Evolutionary conservation across 78 protist genomes (phyloP).

Genomic region (Dictyostelium firmibasis): DNA sequence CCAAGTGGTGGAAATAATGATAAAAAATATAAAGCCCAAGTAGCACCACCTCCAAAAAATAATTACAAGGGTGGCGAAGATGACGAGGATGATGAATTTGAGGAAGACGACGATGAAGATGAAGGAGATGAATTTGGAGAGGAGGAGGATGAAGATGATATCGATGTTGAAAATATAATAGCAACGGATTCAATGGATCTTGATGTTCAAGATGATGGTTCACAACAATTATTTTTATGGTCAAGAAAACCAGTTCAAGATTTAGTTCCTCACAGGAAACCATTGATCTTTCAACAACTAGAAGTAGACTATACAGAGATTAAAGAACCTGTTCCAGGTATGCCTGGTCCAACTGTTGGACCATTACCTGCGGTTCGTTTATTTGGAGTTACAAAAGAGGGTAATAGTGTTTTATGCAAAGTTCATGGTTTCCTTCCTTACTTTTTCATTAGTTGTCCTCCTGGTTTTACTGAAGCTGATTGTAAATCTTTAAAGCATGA

Average conservation of each 20-base stretch:
- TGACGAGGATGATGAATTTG: slow-evolving; percentile 56
- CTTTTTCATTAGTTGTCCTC: slow-evolving; percentile 94
- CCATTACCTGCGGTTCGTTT: slow-evolving; percentile 92
- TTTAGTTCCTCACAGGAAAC: background rate
- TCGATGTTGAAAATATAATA: slow-evolving; percentile 25
- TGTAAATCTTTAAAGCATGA: slow-evolving; percentile 34
- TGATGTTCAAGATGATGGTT: slow-evolving; percentile 5
- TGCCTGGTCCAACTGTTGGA: slow-evolving; percentile 85
- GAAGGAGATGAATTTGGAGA: slow-evolving; percentile 47
- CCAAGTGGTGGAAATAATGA: background rate
- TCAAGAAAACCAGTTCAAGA: slow-evolving; percentile 30
- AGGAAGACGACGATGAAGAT: slow-evolving; percentile 47
- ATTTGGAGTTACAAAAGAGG: slow-evolving; percentile 97
- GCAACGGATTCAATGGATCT: background rate
- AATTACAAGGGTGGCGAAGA: slow-evolving; percentile 4
- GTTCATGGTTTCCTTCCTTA: slow-evolving; percentile 98
- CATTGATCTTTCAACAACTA: slow-evolving; percentile 54
- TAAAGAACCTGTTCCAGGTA: slow-evolving; percentile 73
- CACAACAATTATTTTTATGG: slow-evolving; percentile 34
- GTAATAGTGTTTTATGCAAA: slow-evolving; percentile 93
- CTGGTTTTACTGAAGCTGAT: slow-evolving; percentile 36
- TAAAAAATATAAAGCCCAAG: background rate
- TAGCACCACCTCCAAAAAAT: background rate
- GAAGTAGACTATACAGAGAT: slow-evolving; percentile 72
- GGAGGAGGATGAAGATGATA: slow-evolving; percentile 22